Percentiles rank a stretch among this genome's conserved stretches.
Evolutionary conservation across 2,329 filamentous ascomycete genomes (phyloP).

Genomic region (Fusarium sacchari): DNA sequence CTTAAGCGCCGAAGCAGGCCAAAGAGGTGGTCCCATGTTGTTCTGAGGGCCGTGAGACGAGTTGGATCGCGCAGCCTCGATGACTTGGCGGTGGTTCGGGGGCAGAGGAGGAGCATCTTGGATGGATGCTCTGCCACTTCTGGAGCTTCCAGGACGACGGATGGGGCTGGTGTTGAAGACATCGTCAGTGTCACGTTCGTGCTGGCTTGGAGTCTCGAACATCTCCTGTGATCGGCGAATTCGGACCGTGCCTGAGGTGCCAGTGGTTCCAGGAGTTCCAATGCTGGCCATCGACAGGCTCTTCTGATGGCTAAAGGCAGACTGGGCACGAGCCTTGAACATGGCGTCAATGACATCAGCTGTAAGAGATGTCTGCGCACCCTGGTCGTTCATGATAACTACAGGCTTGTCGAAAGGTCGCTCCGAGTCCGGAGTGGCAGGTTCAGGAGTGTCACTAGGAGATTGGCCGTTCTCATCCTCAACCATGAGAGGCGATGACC

Average conservation of each 20-base stretch:
- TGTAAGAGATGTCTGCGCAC: slow-evolving; percentile 86
- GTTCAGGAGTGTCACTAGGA: slow-evolving; percentile 51
- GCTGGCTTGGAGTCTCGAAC: slow-evolving; percentile 55
- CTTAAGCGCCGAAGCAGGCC: slow-evolving; percentile 78
- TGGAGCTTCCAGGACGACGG: slow-evolving; percentile 76
- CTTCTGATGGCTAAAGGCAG: slow-evolving; percentile 46
- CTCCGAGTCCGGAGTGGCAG: slow-evolving; percentile 65
- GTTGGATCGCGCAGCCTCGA: slow-evolving; percentile 77
- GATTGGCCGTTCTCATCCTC: slow-evolving; percentile 73
- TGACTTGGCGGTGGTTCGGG: slow-evolving; percentile 82
- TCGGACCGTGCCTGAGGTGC: slow-evolving; percentile 54
- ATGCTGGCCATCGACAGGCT: slow-evolving; percentile 50
- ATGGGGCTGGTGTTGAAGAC: slow-evolving; percentile 49
- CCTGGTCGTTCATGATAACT: slow-evolving; percentile 70
- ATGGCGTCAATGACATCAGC: slow-evolving; percentile 82
- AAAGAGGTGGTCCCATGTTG: slow-evolving; percentile 84
- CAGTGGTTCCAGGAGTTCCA: slow-evolving; percentile 49
- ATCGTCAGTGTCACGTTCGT: slow-evolving; percentile 54
- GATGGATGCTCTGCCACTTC: slow-evolving; percentile 65
- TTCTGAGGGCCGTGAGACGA: slow-evolving; percentile 60
- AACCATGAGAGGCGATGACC: slow-evolving; percentile 62
- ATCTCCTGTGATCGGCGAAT: slow-evolving; percentile 62
- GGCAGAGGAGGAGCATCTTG: slow-evolving; percentile 76
- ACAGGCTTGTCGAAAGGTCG: slow-evolving; percentile 62
- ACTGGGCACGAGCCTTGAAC: slow-evolving; percentile 58